Conservation (phyloP, 2,329 filamentous ascomycete genomes). For the Akanthomyces dipterigenus region DNA sequence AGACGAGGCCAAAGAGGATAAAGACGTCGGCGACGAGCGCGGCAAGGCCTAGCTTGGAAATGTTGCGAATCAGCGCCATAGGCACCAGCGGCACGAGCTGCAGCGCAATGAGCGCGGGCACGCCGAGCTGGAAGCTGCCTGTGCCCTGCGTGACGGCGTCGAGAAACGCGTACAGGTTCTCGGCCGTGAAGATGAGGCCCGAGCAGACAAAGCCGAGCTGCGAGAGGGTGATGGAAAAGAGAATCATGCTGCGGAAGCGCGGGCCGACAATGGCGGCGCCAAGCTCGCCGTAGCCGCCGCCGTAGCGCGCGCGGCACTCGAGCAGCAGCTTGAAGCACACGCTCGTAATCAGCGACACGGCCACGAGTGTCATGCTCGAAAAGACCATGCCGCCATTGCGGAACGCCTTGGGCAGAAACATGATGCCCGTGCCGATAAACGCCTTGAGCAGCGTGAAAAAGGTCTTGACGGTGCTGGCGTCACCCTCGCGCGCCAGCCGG, state of each 20-base stretch:
- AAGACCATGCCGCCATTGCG: constrained; percentile 72
- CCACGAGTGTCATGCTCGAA: constrained; percentile 60
- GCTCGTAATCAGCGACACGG: constrained; percentile 59
- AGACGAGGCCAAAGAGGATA: constrained; percentile 62
- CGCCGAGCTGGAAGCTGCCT: constrained; percentile 45
- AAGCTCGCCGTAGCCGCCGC: constrained; percentile 69
- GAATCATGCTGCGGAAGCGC: constrained; percentile 57
- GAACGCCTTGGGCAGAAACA: constrained; percentile 76
- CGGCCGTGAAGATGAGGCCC: constrained; percentile 69
- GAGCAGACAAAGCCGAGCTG: constrained; percentile 75
- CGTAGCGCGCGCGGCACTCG: constrained; percentile 55
- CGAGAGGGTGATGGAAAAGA: constrained; percentile 64
- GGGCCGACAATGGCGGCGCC: constrained; percentile 59
- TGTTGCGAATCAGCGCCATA: constrained; percentile 64
- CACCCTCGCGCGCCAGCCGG: constrained; percentile 40
- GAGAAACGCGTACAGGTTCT: constrained; percentile 64
- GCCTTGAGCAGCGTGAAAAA: constrained; percentile 76
- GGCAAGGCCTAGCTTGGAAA: constrained; percentile 63
- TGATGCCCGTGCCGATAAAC: constrained; percentile 74
- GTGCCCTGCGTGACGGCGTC: constrained; percentile 49
- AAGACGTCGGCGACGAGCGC: constrained; percentile 66
- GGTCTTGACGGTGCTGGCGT: constrained; percentile 62
- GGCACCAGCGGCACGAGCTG: constrained; percentile 61
- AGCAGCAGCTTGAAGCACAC: constrained; percentile 67
- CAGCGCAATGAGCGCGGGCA: constrained; percentile 52